These are phyloP conservation scores for Hypoxylon sp. DNA, from an alignment of 2,329 filamentous ascomycete species.

Conservation along the genomic window DNA sequence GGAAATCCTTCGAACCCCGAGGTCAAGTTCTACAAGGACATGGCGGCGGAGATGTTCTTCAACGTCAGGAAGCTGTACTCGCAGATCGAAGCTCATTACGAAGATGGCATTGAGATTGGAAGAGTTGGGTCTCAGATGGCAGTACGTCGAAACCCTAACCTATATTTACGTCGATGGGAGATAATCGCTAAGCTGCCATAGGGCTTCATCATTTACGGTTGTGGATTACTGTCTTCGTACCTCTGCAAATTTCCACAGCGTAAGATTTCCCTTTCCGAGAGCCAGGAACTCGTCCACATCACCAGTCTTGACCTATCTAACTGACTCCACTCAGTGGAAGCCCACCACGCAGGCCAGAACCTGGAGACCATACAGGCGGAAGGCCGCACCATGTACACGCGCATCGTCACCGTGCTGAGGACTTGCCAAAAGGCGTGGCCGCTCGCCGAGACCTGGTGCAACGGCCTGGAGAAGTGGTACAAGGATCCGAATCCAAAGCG, in stretches of 20 bases:
- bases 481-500: conserved; percentile 57
- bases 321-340: conserved; percentile 42
- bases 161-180: neutral
- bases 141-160: conserved; percentile 47
- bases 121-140: conserved; percentile 66
- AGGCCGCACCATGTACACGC: conserved; percentile 60
- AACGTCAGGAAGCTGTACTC: conserved; percentile 62
- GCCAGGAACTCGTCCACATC: neutral
- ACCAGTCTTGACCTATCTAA: conserved; percentile 21
- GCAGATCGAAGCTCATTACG: conserved; percentile 65
- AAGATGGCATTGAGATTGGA: conserved; percentile 58
- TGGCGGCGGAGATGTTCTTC: conserved; percentile 61
- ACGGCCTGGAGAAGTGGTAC: conserved; percentile 61
- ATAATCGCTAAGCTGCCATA: conserved; percentile 39
- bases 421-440: conserved; percentile 65
- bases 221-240: conserved; percentile 64
- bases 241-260: conserved; percentile 63
- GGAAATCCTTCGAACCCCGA: conserved; percentile 53
- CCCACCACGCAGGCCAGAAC: conserved; percentile 46
- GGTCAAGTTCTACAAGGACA: conserved; percentile 55
- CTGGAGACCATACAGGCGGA: conserved; percentile 57
- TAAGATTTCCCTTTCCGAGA: conserved; percentile 48
- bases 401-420: conserved; percentile 59
- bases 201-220: conserved; percentile 67
- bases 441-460: conserved; percentile 64